phyloP scores from a whole-genome alignment of 2,329 filamentous ascomycete genomes.

The Zopfia rhizophila region DNA sequence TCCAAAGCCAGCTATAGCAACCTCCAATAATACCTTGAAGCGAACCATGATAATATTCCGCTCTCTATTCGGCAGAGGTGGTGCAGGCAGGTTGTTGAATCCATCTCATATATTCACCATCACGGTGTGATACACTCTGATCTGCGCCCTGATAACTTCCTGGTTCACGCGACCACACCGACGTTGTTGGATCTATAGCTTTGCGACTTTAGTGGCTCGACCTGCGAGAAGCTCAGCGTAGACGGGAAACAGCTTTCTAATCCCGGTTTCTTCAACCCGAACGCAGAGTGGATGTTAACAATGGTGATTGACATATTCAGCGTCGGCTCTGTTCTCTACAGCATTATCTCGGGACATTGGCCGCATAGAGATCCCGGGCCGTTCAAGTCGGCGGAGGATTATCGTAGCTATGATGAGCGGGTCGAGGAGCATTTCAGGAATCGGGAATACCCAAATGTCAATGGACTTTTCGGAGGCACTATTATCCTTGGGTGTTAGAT shows the following conservation, averaged over 20 bases:
- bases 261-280: slow-evolving; percentile 26
- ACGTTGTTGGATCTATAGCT: slow-evolving; percentile 40
- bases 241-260: slow-evolving; percentile 28
- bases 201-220: slow-evolving; percentile 48
- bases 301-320: slow-evolving; percentile 31
- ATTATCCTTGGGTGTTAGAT: slow-evolving; percentile 20
- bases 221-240: slow-evolving; percentile 38
- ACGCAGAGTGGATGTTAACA: slow-evolving; percentile 20
- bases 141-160: slow-evolving; percentile 43
- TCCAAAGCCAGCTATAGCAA: slow-evolving; percentile 33
- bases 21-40: slow-evolving; percentile 25
- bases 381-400: slow-evolving; percentile 16
- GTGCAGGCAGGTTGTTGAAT: slow-evolving; percentile 42
- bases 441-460: slow-evolving; percentile 13
- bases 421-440: slow-evolving; percentile 13
- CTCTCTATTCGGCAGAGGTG: slow-evolving; percentile 33
- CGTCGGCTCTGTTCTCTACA: slow-evolving; percentile 33
- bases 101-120: slow-evolving; percentile 40
- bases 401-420: slow-evolving; percentile 9
- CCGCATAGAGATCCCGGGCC: slow-evolving; percentile 13
- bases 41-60: slow-evolving; percentile 28
- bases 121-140: slow-evolving; percentile 48
- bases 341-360: slow-evolving; percentile 31
- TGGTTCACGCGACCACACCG: slow-evolving; percentile 37
- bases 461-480: slow-evolving; percentile 9